These are phyloP conservation scores for Lactarius sanguifluus DNA, from an alignment of 768 basidiomycete species.

Conservation along the genomic window DNA sequence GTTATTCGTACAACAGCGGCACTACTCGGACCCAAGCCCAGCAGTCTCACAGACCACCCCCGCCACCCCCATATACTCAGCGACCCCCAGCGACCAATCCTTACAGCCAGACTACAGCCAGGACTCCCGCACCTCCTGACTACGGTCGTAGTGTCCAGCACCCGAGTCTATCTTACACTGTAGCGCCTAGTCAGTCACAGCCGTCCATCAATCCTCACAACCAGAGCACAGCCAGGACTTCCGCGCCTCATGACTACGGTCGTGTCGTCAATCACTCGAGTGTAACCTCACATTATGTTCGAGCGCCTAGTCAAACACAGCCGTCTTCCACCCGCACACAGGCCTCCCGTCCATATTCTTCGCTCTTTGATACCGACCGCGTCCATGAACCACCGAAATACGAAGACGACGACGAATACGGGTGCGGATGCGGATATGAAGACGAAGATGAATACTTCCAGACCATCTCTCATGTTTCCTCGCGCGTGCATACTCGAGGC, in stretches of 20 bases:
- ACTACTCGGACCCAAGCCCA: not conserved
- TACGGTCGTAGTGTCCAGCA: too few relatives aligned
- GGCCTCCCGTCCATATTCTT: not conserved
- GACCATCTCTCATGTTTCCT: not conserved
- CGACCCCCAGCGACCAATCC: not conserved
- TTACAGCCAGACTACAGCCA: slow-evolving; percentile 1
- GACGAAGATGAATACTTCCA: not conserved
- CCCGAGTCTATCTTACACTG: not conserved
- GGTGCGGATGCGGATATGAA: too few relatives aligned
- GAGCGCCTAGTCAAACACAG: not conserved
- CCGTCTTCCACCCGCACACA: not conserved
- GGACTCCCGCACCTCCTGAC: not conserved
- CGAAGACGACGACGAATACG: too few relatives aligned
- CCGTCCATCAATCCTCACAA: not conserved
- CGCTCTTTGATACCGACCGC: too few relatives aligned
- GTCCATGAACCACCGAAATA: not conserved
- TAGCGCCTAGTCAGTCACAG: not conserved
- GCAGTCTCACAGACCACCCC: not conserved
- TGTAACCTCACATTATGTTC: not conserved
- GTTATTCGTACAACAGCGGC: not conserved
- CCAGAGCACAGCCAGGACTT: not conserved
- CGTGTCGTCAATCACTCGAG: not conserved
- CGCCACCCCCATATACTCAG: not conserved
- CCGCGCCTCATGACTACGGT: not conserved
- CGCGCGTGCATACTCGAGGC: not conserved